Conservation (phyloP, 139 green algal genomes). For the Closterium sp. region DNA sequence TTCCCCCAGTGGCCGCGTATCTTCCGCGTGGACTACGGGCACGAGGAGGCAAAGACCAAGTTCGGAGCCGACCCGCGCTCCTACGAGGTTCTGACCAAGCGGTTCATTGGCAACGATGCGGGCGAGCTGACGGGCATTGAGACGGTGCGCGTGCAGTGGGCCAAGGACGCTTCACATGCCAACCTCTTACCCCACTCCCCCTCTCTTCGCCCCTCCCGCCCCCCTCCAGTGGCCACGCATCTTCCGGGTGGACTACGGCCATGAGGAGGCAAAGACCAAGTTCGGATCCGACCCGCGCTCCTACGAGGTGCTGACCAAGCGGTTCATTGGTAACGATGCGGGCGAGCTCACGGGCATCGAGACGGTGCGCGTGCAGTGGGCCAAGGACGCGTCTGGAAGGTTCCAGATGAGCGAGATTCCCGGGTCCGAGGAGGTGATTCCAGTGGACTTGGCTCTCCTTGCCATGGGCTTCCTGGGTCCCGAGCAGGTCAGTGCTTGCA, state of each 20-base stretch:
- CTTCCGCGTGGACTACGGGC: conserved; percentile 88
- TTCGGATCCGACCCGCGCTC: conserved; percentile 77
- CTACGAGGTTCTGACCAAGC: conserved; percentile 93
- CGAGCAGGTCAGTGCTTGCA: conserved; percentile 64
- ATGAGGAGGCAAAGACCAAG: conserved; percentile 77
- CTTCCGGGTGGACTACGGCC: conserved; percentile 88
- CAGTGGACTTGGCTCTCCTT: conserved; percentile 88
- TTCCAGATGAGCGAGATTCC: conserved; percentile 73
- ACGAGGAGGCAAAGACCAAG: conserved; percentile 77
- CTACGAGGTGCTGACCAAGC: conserved; percentile 93
- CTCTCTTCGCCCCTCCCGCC: conserved; percentile 43
- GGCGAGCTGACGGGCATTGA: conserved; percentile 79
- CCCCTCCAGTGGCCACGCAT: conserved; percentile 76
- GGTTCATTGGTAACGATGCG: conserved; percentile 78
- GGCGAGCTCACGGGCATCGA: conserved; percentile 79
- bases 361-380: conserved; percentile 88
- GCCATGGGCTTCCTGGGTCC: conserved; percentile 95
- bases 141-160: conserved; percentile 49
- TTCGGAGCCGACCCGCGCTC: conserved; percentile 77
- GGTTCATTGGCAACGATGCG: conserved; percentile 78
- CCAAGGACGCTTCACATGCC: conserved; percentile 71
- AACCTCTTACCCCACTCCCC: conserved; percentile 65
- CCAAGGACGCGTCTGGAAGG: conserved; percentile 57
- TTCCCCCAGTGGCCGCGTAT: conserved; percentile 76
- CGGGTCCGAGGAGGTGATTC: conserved; percentile 71